Percentiles rank a stretch among this genome's conserved stretches.
These are phyloP conservation scores for Verbena officinalis DNA, from an alignment of 257 asterid species.

Conservation along the genomic window DNA sequence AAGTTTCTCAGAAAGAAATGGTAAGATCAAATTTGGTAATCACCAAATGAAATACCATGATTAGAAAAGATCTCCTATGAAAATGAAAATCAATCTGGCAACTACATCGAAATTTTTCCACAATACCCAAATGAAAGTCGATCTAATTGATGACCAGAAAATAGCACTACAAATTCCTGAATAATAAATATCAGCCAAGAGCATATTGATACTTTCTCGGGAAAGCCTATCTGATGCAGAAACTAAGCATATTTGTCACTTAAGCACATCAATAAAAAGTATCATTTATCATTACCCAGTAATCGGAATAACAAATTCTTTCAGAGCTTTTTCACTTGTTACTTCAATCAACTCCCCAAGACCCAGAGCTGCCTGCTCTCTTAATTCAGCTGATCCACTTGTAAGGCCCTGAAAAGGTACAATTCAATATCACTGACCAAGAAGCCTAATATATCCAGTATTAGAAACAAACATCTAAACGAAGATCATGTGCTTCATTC, in stretches of 20 bases:
- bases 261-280: conserved; percentile 7
- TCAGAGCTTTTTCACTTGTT: conserved; percentile 83
- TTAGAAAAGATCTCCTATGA: not conserved
- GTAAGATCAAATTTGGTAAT: not conserved
- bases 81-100: not conserved
- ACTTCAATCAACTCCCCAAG: conserved; percentile 95
- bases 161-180: not conserved
- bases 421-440: conserved; percentile 4
- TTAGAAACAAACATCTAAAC: conserved; percentile 1
- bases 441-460: not conserved
- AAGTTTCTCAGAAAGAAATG: not conserved
- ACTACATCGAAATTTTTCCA: not conserved
- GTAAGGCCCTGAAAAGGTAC: conserved; percentile 73
- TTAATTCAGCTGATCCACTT: conserved; percentile 95
- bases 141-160: not conserved
- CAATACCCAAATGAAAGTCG: not conserved
- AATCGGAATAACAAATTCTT: conserved; percentile 92
- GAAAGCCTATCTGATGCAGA: conserved; percentile 12
- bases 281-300: conserved; percentile 70
- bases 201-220: conserved; percentile 11
- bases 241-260: conserved; percentile 16
- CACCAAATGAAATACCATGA: not conserved
- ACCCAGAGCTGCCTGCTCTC: conserved; percentile 98
- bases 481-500: not conserved
- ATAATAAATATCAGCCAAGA: not conserved